A percentile compares a stretch with the other conserved stretches of the same genome.
Evolutionary conservation across 2,329 filamentous ascomycete genomes (phyloP).

Genomic region (Colletotrichum abscissum): DNA sequence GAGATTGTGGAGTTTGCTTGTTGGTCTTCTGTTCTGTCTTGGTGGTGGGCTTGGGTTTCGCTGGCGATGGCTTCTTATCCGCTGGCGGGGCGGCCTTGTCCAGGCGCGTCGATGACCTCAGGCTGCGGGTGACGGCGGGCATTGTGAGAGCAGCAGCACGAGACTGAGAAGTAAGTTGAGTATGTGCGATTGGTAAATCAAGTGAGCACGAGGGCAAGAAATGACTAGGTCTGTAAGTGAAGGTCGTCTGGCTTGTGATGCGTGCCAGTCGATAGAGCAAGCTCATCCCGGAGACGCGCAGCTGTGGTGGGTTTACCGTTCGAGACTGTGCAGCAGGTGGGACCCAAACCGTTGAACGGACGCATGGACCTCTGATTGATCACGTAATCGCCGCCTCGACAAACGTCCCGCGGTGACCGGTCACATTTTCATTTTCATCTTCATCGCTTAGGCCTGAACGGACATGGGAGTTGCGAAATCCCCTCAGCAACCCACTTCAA

Average conservation of each 20-base stretch:
- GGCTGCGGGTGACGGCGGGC: conserved; percentile 20
- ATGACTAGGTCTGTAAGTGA: background rate
- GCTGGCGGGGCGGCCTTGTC: background rate
- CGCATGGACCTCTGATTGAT: background rate
- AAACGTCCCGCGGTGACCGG: background rate
- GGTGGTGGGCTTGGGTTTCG: background rate
- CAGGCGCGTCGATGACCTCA: conserved; percentile 31
- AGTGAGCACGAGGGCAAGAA: background rate
- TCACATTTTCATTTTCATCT: background rate
- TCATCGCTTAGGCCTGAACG: background rate
- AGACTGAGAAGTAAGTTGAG: no score
- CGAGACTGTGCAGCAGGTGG: background rate
- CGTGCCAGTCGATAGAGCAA: background rate
- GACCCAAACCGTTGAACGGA: background rate
- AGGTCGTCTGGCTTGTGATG: background rate
- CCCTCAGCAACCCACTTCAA: background rate
- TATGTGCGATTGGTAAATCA: fast-evolving
- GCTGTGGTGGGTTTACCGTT: background rate
- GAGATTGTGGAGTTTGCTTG: background rate
- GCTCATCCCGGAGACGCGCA: conserved; percentile 4
- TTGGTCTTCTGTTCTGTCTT: background rate
- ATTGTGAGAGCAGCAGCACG: background rate
- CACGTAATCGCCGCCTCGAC: conserved; percentile 2
- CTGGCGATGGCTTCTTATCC: background rate
- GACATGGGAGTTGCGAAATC: background rate